A percentile compares a stretch with the other conserved stretches of the same genome.
These are phyloP conservation scores for Thielaviopsis punctulata DNA, from an alignment of 2,329 filamentous ascomycete species.

Conservation along the genomic window DNA sequence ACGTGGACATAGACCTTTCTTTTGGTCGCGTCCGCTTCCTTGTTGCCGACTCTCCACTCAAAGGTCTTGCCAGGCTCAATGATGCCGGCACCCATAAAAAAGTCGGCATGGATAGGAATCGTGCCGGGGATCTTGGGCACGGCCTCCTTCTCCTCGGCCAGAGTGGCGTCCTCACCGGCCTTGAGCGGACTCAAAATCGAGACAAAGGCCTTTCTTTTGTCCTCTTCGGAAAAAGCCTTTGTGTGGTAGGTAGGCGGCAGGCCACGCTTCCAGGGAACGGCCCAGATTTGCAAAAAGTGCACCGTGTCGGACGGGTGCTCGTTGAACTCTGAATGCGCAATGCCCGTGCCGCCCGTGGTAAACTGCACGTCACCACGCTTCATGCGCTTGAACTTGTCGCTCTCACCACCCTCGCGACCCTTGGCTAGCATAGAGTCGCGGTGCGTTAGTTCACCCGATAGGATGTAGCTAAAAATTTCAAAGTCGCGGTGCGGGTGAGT, in stretches of 20 bases:
- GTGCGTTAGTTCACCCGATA: conserved; percentile 75
- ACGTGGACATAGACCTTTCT: conserved; percentile 69
- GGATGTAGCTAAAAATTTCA: conserved; percentile 78
- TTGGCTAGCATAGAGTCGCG: conserved; percentile 70
- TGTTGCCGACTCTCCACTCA: conserved; percentile 53
- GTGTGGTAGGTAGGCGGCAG: conserved; percentile 65
- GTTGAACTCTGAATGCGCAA: conserved; percentile 72
- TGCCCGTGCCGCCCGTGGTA: conserved; percentile 67
- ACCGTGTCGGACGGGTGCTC: conserved; percentile 53
- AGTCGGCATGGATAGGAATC: conserved; percentile 71
- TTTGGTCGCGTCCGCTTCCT: conserved; percentile 31
- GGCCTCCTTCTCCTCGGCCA: conserved; percentile 44
- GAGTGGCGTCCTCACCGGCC: conserved; percentile 43
- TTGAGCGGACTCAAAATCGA: conserved; percentile 61
- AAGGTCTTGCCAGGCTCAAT: conserved; percentile 49
- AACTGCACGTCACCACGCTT: conserved; percentile 74
- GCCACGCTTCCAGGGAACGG: conserved; percentile 56
- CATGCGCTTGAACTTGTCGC: conserved; percentile 53
- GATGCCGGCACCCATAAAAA: conserved; percentile 66
- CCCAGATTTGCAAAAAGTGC: conserved; percentile 85
- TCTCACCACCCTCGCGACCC: conserved; percentile 38
- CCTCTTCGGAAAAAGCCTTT: conserved; percentile 50
- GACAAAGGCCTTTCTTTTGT: conserved; percentile 54
- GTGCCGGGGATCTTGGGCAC: conserved; percentile 44
- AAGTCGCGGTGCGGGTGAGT: conserved; percentile 75